Conservation (phyloP, 75 land plant genomes). For the Isoetes taiwanensis region DNA sequence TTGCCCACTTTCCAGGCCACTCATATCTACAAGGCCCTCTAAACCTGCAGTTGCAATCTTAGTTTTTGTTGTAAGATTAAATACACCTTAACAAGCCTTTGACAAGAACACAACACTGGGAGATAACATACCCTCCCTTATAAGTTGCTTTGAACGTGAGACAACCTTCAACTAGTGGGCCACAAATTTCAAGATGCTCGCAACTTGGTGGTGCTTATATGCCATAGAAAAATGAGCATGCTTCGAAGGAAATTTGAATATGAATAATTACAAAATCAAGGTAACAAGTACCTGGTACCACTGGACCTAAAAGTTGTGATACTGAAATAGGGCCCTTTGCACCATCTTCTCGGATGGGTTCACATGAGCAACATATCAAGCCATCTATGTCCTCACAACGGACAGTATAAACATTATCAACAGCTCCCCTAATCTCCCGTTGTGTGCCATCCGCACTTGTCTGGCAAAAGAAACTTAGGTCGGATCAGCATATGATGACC, state of each 20-base stretch:
- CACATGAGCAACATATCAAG: constrained; percentile 71
- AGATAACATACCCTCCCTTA: constrained; percentile 59
- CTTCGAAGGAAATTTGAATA: no score
- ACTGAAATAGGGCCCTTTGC: constrained; percentile 57
- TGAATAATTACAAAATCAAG: no score
- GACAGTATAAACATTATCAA: constrained; percentile 34
- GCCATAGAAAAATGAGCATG: no score
- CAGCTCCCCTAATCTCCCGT: constrained; percentile 57
- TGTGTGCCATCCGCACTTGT: constrained; percentile 56
- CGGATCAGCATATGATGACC: background rate
- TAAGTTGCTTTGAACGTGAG: constrained; percentile 49
- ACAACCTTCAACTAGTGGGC: constrained; percentile 64
- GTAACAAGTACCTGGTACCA: constrained; percentile 73
- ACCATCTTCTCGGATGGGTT: constrained; percentile 74
- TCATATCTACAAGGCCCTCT: no score
- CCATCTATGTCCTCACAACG: constrained; percentile 59
- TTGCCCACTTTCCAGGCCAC: no score
- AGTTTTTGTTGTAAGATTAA: no score
- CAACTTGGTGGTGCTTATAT: constrained; percentile 78
- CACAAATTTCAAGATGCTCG: constrained; percentile 44
- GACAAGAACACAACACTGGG: no score
- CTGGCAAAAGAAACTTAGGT: constrained; percentile 30
- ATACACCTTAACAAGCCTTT: no score
- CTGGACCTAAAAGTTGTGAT: constrained; percentile 64
- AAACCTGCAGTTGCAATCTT: no score